Base-by-base conservation (phyloP, 1,139 yeast species). In the Hansenula sp. region DNA sequence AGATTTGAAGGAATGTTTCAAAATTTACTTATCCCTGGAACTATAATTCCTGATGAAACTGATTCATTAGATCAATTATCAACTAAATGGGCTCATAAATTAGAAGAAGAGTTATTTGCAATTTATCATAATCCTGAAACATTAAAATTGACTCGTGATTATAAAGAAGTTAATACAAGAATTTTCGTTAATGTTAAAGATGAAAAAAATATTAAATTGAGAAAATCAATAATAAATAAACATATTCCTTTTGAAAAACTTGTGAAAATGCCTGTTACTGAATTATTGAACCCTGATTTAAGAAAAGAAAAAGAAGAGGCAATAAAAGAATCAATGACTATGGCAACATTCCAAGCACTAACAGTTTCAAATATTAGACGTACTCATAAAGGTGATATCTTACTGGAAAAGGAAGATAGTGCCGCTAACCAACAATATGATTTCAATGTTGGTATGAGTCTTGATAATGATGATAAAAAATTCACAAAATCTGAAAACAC, bases 361-460 rank as follows among this genome's bases (percentile, higher is more conserved):
- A 71, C 67, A 31, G 76, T 70, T 38, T 87, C 87, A 25, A 71
- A 83, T 41, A 80, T 87, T 44, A 73, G 90, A 53, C 71, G 88
- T 55, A 87, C 96, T 2, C 96, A 87, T 59, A 87, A 85, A 60
- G 96, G 96, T 28, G 96, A 89, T 50, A 93, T 87, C 55, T 63
- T 85, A 34, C 72, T 85, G n/a, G 93, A 84, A 43, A 71, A 68
- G 13, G 74, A 70, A 36, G 75, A 73, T 42, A 64, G 71, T 51
- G 76, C 74, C 54, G 47, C 65, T 48, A 52, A 52, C 48, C 55
- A 62, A 11, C 44, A 45, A 27, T 51, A 46, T 33, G 58, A 55
- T 42, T 54, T 54, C 44, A 56, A 54, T 43, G 54, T 55, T 40
- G 67, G 66, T 42, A 59, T 61, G 5, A 67, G 62, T 41, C 48